phyloP scores from a whole-genome alignment of 495 filamentous ascomycete genomes.

The Penicillium steckii region DNA sequence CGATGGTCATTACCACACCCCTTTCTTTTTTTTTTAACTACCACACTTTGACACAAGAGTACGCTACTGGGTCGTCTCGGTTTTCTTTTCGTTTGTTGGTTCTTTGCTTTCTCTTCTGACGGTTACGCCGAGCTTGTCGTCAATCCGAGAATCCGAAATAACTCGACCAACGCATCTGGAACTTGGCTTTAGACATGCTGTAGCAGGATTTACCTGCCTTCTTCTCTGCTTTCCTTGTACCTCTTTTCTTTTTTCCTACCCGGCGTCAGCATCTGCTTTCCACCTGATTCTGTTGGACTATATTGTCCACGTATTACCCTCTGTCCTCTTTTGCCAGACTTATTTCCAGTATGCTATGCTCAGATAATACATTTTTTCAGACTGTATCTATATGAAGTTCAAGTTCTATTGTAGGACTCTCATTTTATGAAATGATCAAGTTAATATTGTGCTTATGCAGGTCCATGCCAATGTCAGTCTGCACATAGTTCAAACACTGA shows the following conservation, averaged over 20 bases:
- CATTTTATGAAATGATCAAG: neutral
- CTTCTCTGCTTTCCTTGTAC: slow-evolving; percentile 21
- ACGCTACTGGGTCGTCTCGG: slow-evolving; percentile 17
- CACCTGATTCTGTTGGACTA: slow-evolving; percentile 25
- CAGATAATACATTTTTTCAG: slow-evolving; percentile 43
- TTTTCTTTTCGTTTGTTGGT: slow-evolving; percentile 20
- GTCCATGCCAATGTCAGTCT: too few species aligned
- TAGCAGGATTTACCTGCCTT: slow-evolving; percentile 30
- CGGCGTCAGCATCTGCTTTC: slow-evolving; percentile 41
- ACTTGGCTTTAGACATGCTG: slow-evolving; percentile 37
- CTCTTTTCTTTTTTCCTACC: slow-evolving; percentile 24
- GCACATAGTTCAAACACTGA: too few species aligned
- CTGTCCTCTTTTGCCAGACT: slow-evolving; percentile 17
- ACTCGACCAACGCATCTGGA: slow-evolving; percentile 26
- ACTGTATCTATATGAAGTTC: slow-evolving; percentile 15
- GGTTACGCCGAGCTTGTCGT: slow-evolving; percentile 6
- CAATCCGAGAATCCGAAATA: slow-evolving; percentile 11
- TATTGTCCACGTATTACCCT: slow-evolving; percentile 30
- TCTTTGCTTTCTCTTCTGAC: slow-evolving; percentile 11
- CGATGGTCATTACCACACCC: slow-evolving; percentile 1
- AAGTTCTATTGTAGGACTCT: neutral
- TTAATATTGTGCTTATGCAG: neutral
- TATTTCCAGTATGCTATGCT: slow-evolving; percentile 35
- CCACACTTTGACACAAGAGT: slow-evolving; percentile 8
- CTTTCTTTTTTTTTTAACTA: neutral